phyloP scores from a whole-genome alignment of 257 asterid species.

The Solanum pennellii region DNA sequence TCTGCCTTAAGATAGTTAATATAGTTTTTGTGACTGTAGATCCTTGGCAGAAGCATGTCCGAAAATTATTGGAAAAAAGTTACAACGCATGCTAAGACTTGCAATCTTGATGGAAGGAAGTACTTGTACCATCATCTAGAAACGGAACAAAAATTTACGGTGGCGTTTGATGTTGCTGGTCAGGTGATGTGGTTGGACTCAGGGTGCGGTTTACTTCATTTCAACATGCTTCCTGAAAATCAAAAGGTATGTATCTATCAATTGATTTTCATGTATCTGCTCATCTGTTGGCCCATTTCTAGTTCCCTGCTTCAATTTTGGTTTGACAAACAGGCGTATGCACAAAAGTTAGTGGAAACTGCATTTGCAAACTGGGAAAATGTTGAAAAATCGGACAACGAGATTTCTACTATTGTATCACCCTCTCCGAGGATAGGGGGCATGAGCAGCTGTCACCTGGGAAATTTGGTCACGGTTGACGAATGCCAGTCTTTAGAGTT shows the following conservation, averaged over 20 bases:
- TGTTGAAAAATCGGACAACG: not conserved
- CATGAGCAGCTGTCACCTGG: not conserved
- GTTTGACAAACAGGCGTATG: not conserved
- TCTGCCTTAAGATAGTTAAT: not conserved
- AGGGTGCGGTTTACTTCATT: not conserved
- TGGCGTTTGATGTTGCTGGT: not conserved
- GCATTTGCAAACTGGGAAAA: not conserved
- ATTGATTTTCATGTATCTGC: not conserved
- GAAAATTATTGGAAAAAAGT: conserved; percentile 12
- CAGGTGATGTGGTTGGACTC: not conserved
- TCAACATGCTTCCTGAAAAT: not conserved
- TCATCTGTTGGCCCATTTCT: not conserved
- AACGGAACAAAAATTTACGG: not conserved
- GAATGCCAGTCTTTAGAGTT: not conserved
- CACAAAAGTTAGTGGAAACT: not conserved
- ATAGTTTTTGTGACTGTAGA: conserved; percentile 14
- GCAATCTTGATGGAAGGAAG: conserved; percentile 11
- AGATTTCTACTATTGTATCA: not conserved
- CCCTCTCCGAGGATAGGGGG: not conserved
- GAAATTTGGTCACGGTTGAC: not conserved
- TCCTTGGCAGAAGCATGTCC: not conserved
- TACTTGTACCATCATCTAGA: not conserved
- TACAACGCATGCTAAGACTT: conserved; percentile 28
- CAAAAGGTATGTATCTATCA: not conserved
- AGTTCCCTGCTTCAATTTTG: not conserved